Evolutionary conservation across 768 basidiomycete genomes (phyloP), one percentile per base, ranked within the genome.

Genomic region (Dictyophora rubrovolvata): DNA sequence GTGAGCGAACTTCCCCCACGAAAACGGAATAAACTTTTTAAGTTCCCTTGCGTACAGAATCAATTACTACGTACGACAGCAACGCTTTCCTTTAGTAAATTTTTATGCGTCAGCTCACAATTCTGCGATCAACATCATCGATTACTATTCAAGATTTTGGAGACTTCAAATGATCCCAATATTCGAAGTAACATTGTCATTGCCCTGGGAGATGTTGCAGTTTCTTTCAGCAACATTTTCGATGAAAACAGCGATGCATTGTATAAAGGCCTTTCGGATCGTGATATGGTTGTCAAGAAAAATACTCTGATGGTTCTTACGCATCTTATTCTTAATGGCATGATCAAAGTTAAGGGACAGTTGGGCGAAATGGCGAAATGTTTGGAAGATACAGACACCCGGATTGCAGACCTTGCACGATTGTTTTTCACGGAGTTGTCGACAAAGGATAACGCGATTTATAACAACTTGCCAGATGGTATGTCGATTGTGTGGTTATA

Each of bases 321-420:
- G 11, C 93, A 97, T 70, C 74, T 99, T 61, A 98, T 98, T 68
- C 74, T 99, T 62, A 97, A 97, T 66, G 95, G 95, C 1, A 97
- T 98, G 96, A 89, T 99, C 79, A 99, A 98, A 72, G 94, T 98
- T 65, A 98, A 99, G 73, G 96, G 96, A 1, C 95, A 99, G 69
- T 77, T 99, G 7, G 96, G 96, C 17, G 96, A 99, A 77, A 98
- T 99, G 95, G 96, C 95, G n/a, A 98, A 99, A 72, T 98, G 96
- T 69, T 73, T 98, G 7, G 93, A 97, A 73, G 95, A 98, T 70
- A 77, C 81, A 21, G 95, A 97, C 59, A 77, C 77, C 50, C 73
- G 95, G 14, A 87, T 99, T 60, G 82, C 89, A 17, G 95, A 97
- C 66, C 78, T 99, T 42, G 95, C 96, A n/a, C 95, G 93, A 71